Evolutionary conservation across 768 basidiomycete species (phyloP).

Genomic region (Naganishia vishniacii): DNA sequence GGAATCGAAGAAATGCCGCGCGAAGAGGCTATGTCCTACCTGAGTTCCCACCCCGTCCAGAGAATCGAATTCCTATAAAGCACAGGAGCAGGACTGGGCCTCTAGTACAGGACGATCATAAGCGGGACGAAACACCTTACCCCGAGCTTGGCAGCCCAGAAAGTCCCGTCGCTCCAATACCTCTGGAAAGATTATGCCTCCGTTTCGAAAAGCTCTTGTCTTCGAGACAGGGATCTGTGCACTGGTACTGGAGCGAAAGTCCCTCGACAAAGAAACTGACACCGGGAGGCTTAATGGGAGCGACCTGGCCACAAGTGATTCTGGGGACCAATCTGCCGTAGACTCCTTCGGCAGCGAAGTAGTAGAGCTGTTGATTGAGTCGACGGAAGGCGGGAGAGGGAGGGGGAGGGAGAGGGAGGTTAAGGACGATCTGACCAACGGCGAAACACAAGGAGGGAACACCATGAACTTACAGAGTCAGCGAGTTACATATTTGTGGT

Average conservation of each 20-base stretch:
- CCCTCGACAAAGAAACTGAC: constrained; percentile 24
- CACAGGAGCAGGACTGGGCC: not conserved
- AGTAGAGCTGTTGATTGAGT: not conserved
- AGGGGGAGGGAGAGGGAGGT: too few relatives aligned
- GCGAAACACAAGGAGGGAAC: too few relatives aligned
- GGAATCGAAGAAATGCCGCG: not conserved
- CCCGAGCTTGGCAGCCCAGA: constrained; percentile 15
- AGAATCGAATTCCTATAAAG: not conserved
- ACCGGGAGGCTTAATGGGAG: not conserved
- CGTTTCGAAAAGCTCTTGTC: constrained; percentile 9
- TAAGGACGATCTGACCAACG: not conserved
- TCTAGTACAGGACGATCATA: too few relatives aligned
- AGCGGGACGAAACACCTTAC: not conserved
- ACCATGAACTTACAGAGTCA: too few relatives aligned
- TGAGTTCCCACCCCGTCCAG: constrained; percentile 1
- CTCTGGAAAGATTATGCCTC: not conserved
- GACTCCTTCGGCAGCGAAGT: constrained; percentile 5
- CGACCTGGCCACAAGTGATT: constrained; percentile 18
- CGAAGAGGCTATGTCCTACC: not conserved
- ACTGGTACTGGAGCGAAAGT: not conserved
- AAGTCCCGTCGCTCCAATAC: constrained; percentile 12
- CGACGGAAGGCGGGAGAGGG: not conserved
- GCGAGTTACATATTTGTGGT: constrained; percentile 4
- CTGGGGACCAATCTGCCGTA: constrained; percentile 9
- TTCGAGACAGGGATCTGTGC: constrained; percentile 15